These are phyloP conservation scores for Aspergillus sp. DNA, from an alignment of 2,329 filamentous ascomycete genomes.

Conservation along the genomic window DNA sequence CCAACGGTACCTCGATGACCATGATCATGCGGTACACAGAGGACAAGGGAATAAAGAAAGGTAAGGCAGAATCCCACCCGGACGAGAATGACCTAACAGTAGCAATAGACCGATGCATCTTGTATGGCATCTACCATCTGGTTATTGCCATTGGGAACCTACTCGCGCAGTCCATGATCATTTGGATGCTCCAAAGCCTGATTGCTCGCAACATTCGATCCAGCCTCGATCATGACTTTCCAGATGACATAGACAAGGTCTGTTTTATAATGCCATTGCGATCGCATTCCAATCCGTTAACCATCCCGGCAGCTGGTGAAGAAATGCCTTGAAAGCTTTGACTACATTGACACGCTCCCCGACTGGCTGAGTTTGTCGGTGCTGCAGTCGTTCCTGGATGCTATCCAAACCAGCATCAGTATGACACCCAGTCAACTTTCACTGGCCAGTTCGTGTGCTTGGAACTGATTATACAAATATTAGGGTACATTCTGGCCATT, in stretches of 20 bases:
- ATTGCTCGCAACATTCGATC: not conserved
- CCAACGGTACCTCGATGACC: not conserved
- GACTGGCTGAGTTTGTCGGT: not conserved
- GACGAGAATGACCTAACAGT: not conserved
- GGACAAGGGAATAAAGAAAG: not conserved
- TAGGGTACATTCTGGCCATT: too few species aligned
- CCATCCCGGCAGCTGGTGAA: not conserved
- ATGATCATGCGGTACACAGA: not conserved
- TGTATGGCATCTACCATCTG: not conserved
- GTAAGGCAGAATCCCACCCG: not conserved
- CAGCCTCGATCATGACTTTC: not conserved
- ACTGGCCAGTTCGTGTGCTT: too few species aligned
- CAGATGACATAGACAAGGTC: not conserved
- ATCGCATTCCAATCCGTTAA: not conserved
- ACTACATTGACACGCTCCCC: not conserved
- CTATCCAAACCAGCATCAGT: not conserved
- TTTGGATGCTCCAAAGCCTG: not conserved
- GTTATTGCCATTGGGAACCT: not conserved
- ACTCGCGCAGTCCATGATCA: not conserved
- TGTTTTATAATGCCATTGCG: not conserved
- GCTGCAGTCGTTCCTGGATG: not conserved
- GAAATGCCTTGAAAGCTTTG: not conserved
- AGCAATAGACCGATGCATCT: not conserved
- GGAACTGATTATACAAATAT: too few species aligned
- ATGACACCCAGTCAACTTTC: not conserved